A percentile compares a stretch with the other conserved stretches of the same genome.
Conservation (phyloP, 148 eudicot genomes). For the Bassia scoparia region DNA sequence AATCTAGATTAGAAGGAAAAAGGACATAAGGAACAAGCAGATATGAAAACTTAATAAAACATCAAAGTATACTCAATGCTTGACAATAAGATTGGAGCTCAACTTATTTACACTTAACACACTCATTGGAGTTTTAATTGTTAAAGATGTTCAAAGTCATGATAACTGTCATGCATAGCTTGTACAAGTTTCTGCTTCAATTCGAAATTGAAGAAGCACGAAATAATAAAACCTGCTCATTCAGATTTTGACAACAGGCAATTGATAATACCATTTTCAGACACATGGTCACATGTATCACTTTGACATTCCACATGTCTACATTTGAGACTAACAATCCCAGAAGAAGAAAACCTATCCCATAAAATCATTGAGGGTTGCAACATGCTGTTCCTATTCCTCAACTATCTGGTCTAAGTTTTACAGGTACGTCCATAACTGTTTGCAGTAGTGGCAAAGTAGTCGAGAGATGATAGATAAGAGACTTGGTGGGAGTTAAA, state of each 20-base stretch:
- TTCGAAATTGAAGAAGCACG: too few species aligned
- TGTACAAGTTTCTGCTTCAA: background rate
- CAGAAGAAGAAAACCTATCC: too few species aligned
- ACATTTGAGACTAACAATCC: background rate
- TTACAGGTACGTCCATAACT: background rate
- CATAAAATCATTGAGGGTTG: background rate
- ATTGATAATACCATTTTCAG: background rate
- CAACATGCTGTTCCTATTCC: background rate
- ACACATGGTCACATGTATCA: background rate
- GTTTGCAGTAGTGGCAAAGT: background rate
- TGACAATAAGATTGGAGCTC: background rate
- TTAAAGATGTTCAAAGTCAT: too few species aligned
- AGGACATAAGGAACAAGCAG: background rate
- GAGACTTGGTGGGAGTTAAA: too few species aligned
- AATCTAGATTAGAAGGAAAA: background rate
- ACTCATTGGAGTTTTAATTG: too few species aligned
- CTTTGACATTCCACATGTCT: background rate
- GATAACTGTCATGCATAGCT: too few species aligned
- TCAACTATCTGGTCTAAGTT: background rate
- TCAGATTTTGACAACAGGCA: background rate
- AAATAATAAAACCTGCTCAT: too few species aligned
- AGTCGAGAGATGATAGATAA: too few species aligned
- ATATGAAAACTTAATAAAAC: background rate
- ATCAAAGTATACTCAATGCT: background rate
- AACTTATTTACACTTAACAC: background rate